Conservation (phyloP, 305 asterid genomes). For the Fraxinus xanthoxyloides region DNA sequence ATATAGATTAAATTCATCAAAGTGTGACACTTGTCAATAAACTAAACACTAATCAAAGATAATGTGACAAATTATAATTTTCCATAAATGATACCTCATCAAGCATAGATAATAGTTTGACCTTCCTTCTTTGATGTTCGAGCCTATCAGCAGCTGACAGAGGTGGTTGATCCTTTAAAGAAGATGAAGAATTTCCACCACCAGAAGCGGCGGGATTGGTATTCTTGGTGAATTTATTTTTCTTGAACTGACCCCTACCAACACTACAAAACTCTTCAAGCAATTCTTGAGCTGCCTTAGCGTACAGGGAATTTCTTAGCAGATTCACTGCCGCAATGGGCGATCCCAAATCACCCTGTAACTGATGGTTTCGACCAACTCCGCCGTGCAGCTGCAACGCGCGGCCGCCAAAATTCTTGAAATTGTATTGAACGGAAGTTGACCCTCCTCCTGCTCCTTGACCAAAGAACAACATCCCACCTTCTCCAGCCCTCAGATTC, state of each 20-base stretch:
- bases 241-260: constrained; percentile 73
- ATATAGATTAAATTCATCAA: no score
- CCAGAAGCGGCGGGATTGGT: constrained; percentile 23
- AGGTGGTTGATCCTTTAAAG: constrained; percentile 60
- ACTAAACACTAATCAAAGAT: background rate
- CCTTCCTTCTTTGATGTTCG: constrained; percentile 93
- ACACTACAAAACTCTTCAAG: constrained; percentile 91
- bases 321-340: constrained; percentile 52
- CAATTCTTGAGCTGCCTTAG: constrained; percentile 79
- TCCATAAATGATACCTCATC: constrained; percentile 64
- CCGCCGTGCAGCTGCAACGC: constrained; percentile 31
- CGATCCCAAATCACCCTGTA: constrained; percentile 47
- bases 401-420: constrained; percentile 34
- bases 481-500: constrained; percentile 59
- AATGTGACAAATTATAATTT: background rate
- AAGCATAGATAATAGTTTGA: constrained; percentile 74
- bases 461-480: constrained; percentile 68
- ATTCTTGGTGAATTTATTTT: constrained; percentile 37
- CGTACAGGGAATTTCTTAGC: constrained; percentile 64
- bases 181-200: constrained; percentile 36
- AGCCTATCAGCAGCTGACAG: constrained; percentile 77
- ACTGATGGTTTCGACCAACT: constrained; percentile 33
- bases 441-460: constrained; percentile 41
- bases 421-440: constrained; percentile 27
- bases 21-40: background rate